These are phyloP conservation scores for Moricandia moricandioides DNA, from an alignment of 345 rosid species.

Conservation along the genomic window DNA sequence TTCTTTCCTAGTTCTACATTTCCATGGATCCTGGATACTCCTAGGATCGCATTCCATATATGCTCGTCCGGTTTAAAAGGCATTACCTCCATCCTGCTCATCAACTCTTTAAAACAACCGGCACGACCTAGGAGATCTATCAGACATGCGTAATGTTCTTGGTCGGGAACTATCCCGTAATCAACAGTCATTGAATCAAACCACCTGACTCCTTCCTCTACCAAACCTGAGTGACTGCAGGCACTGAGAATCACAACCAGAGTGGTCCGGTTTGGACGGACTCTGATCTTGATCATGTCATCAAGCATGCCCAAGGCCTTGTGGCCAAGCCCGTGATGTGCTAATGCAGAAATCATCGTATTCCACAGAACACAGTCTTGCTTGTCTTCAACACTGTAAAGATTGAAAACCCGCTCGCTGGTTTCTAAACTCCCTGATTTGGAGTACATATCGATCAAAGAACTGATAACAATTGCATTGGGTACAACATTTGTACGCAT, in stretches of 20 bases:
- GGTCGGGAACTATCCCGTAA: conserved; percentile 53
- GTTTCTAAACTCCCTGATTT: conserved; percentile 58
- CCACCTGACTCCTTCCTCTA: conserved; percentile 57
- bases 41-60: conserved; percentile 54
- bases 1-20: conserved; percentile 53
- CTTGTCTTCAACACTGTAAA: conserved; percentile 32
- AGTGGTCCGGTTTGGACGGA: conserved; percentile 59
- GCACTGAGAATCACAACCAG: conserved; percentile 61
- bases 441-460: conserved; percentile 85
- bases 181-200: conserved; percentile 48
- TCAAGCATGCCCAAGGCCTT: conserved; percentile 49
- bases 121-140: conserved; percentile 73
- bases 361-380: conserved; percentile 69
- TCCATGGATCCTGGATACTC: conserved; percentile 57
- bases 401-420: conserved; percentile 52
- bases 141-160: conserved; percentile 74
- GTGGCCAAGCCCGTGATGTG: conserved; percentile 68
- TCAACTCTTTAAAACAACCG: conserved; percentile 52
- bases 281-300: conserved; percentile 49
- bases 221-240: conserved; percentile 70
- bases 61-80: conserved; percentile 46
- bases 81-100: conserved; percentile 47
- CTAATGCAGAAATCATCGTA: conserved; percentile 76
- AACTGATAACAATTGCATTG: conserved; percentile 61
- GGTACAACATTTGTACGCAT: conserved; percentile 49